These are phyloP conservation scores for Exophiala oligosperma DNA, from an alignment of 2,329 filamentous ascomycete genomes.

Conservation along the genomic window DNA sequence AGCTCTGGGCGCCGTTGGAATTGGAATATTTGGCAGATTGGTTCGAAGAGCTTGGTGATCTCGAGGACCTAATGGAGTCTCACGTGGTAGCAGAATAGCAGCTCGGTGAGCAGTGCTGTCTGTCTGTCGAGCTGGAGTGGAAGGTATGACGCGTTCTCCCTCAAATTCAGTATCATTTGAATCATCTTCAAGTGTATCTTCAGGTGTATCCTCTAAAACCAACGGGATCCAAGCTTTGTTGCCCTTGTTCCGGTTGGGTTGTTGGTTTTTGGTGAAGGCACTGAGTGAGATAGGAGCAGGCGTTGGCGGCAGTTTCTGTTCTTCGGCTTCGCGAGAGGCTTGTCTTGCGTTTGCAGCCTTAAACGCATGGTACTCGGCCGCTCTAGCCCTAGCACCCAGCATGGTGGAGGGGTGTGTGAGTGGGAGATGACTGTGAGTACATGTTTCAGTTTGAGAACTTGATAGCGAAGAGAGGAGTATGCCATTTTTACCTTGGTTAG, in stretches of 20 bases:
- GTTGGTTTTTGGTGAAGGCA: constrained; percentile 26
- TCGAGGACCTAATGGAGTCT: constrained; percentile 4
- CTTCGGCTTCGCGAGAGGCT: constrained; percentile 28
- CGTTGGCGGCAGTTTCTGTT: constrained; percentile 28
- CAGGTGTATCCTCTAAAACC: constrained; percentile 22
- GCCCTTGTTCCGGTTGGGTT: constrained; percentile 29
- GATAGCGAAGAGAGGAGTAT: background rate
- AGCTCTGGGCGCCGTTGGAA: constrained; percentile 15
- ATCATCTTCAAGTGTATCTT: constrained; percentile 17
- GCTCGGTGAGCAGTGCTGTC: background rate
- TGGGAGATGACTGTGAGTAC: background rate
- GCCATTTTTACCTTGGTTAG: constrained; percentile 5
- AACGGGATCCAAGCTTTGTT: constrained; percentile 28
- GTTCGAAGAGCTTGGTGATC: background rate
- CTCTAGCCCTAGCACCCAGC: constrained; percentile 29
- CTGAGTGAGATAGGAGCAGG: constrained; percentile 26
- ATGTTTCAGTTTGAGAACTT: constrained; percentile 1
- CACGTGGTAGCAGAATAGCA: background rate
- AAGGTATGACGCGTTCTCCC: background rate
- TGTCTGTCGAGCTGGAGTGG: constrained; percentile 11
- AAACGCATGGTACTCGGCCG: constrained; percentile 29
- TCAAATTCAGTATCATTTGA: constrained; percentile 1
- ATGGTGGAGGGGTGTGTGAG: constrained; percentile 9
- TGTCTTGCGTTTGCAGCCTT: constrained; percentile 28
- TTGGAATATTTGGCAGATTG: background rate